phyloP scores from a whole-genome alignment of 805 yeast species.

The Kregervanrija delftensis region DNA sequence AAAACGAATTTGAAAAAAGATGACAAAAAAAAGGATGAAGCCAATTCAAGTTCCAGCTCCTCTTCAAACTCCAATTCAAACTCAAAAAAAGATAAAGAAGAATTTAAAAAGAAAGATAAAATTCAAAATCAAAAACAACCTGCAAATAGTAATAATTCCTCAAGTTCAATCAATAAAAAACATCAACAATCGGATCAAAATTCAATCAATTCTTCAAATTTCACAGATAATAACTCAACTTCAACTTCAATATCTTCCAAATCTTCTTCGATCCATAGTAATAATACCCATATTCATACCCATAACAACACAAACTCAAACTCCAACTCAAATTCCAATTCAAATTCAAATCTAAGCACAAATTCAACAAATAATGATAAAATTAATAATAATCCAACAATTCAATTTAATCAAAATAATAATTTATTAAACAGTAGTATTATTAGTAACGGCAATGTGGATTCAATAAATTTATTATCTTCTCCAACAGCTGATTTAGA shows the following conservation, averaged over 20 bases:
- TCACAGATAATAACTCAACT: background rate
- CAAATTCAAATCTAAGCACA: background rate
- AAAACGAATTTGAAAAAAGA: slow-evolving; percentile 23
- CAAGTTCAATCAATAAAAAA: background rate
- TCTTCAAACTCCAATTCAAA: background rate
- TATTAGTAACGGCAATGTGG: background rate
- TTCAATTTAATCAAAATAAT: background rate
- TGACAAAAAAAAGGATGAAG: slow-evolving; percentile 37
- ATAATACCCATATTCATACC: no score
- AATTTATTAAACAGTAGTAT: slow-evolving; percentile 1
- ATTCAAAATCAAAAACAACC: slow-evolving; percentile 2
- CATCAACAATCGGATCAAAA: background rate
- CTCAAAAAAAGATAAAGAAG: background rate
- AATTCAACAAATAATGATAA: background rate
- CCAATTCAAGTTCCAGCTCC: slow-evolving; percentile 2
- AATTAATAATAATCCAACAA: background rate
- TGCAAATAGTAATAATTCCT: background rate
- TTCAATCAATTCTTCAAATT: background rate
- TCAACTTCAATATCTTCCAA: no score
- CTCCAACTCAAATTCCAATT: background rate
- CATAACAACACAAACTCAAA: background rate
- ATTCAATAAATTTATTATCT: slow-evolving; percentile 3
- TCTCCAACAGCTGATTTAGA: slow-evolving; percentile 17
- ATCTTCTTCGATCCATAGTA: no score
- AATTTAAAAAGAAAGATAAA: slow-evolving; percentile 1